phyloP scores from a whole-genome alignment of 768 basidiomycete genomes.

The Trametes punicea region DNA sequence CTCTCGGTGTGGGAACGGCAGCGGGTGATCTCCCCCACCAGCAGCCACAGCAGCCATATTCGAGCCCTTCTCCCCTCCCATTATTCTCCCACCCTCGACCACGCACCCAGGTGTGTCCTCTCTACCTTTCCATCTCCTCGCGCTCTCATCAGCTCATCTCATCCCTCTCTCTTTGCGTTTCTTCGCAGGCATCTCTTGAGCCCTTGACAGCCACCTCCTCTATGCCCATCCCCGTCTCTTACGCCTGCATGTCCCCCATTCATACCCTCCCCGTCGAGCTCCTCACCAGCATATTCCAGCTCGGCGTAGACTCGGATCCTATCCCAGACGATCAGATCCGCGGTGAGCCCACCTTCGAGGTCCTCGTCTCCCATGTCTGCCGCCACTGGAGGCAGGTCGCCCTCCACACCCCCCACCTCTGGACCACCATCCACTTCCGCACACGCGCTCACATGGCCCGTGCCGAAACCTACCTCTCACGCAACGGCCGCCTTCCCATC shows the following conservation, averaged over 20 bases:
- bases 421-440: slow-evolving; percentile 56
- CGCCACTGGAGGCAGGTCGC: slow-evolving; percentile 55
- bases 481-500: slow-evolving; percentile 30
- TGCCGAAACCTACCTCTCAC: slow-evolving; percentile 44
- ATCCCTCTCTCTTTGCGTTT: background rate
- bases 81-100: too few relatives aligned
- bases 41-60: too few relatives aligned
- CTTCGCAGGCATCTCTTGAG: background rate
- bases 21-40: too few relatives aligned
- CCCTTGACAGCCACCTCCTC: background rate
- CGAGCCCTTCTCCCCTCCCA: too few relatives aligned
- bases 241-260: slow-evolving; percentile 23
- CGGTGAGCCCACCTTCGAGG: slow-evolving; percentile 48
- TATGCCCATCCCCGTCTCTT: slow-evolving; percentile 8
- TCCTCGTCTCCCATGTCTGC: slow-evolving; percentile 57
- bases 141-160: too few relatives aligned
- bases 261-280: slow-evolving; percentile 33
- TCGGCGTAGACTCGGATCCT: slow-evolving; percentile 44
- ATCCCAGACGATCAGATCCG: slow-evolving; percentile 41
- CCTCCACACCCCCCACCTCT: slow-evolving; percentile 43
- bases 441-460: slow-evolving; percentile 48
- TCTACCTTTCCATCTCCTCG: too few relatives aligned
- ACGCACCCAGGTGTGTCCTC: too few relatives aligned
- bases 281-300: slow-evolving; percentile 41
- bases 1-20: too few relatives aligned